A percentile compares a stretch with the other conserved stretches of the same genome.
phyloP scores from a whole-genome alignment of 768 basidiomycete species.

The Podaxis mareebaensis region DNA sequence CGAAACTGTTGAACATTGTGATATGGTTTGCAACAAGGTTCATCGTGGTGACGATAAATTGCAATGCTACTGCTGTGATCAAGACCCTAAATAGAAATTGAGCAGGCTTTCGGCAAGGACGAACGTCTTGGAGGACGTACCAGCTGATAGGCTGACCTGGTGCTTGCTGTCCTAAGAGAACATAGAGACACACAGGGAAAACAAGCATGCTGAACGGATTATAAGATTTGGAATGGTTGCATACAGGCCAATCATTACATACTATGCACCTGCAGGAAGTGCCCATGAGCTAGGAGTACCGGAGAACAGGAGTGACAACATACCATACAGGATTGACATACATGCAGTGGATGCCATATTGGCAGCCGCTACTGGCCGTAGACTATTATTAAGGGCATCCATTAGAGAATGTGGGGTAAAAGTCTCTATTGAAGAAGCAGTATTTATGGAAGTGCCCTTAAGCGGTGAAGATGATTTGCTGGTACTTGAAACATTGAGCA shows the following conservation, averaged over 20 bases:
- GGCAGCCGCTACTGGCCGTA: background rate
- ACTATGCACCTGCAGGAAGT: background rate
- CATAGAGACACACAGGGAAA: background rate
- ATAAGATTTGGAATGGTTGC: background rate
- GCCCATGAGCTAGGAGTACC: background rate
- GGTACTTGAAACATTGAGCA: too few relatives aligned
- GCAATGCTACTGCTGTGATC: background rate
- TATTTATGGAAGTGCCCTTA: too few relatives aligned
- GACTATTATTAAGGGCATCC: background rate
- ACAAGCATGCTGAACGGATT: background rate
- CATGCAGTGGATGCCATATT: background rate
- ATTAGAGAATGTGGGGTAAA: too few relatives aligned
- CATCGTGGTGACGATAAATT: background rate
- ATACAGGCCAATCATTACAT: background rate
- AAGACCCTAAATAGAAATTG: background rate
- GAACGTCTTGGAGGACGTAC: background rate
- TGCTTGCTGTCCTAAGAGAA: background rate
- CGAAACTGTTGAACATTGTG: slow-evolving; percentile 5
- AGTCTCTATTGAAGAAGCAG: too few relatives aligned
- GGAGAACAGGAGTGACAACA: background rate
- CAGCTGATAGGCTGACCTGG: background rate
- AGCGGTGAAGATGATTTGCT: too few relatives aligned
- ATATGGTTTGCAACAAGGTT: background rate
- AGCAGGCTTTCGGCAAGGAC: background rate
- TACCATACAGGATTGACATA: background rate